Percentiles rank a stretch among this genome's conserved stretches.
Evolutionary conservation across 257 asterid genomes (phyloP).

Genomic region (Ilex aquifolium): DNA sequence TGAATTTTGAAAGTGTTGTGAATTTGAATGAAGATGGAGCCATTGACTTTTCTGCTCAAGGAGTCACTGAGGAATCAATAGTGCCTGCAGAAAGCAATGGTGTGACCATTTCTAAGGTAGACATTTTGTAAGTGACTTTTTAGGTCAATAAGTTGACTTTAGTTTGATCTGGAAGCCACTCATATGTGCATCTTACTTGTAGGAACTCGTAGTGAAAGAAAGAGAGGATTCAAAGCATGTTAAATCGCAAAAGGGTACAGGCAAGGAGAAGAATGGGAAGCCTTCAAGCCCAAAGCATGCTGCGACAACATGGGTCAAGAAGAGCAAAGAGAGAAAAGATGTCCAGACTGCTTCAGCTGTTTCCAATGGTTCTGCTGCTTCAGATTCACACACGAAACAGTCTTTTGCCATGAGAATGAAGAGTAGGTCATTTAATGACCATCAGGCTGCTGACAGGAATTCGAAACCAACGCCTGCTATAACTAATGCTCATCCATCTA

Average conservation of each 20-base stretch:
- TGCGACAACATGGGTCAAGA: slow-evolving; percentile 11
- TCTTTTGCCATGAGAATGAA: slow-evolving; percentile 16
- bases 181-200: not conserved
- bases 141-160: not conserved
- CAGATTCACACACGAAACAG: slow-evolving; percentile 15
- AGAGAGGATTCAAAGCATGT: slow-evolving; percentile 16
- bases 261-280: slow-evolving; percentile 23
- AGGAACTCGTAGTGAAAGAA: slow-evolving; percentile 20
- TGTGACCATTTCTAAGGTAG: slow-evolving; percentile 19
- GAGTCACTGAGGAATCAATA: slow-evolving; percentile 10
- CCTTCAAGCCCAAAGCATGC: slow-evolving; percentile 19
- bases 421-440: slow-evolving; percentile 27
- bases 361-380: slow-evolving; percentile 22
- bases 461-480: slow-evolving; percentile 15
- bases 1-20: slow-evolving; percentile 13
- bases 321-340: slow-evolving; percentile 26
- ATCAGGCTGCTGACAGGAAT: not conserved
- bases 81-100: slow-evolving; percentile 15
- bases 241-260: slow-evolving; percentile 15
- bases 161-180: not conserved
- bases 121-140: not conserved
- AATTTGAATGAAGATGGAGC: slow-evolving; percentile 19
- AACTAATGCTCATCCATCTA: slow-evolving; percentile 7
- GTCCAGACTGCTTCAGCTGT: slow-evolving; percentile 14
- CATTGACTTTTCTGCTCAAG: slow-evolving; percentile 11